phyloP scores from a whole-genome alignment of 768 basidiomycete species.

The Rickenella mellea region DNA sequence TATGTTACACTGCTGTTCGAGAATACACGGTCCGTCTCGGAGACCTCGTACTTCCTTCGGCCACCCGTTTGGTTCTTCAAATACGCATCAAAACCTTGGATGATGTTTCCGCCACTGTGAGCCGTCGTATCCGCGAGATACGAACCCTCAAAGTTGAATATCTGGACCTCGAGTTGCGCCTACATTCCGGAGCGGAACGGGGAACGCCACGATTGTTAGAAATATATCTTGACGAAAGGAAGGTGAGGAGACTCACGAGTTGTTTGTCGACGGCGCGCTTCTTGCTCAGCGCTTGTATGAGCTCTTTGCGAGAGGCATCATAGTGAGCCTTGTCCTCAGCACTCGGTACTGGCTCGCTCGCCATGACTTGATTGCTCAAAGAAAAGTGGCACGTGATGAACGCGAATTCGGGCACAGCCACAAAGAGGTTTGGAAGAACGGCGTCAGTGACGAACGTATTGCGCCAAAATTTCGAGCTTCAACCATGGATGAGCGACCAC shows the following conservation, averaged over 20 bases:
- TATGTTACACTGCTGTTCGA: conserved; percentile 73
- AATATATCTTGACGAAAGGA: not conserved
- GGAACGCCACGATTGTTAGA: not conserved
- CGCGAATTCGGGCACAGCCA: no score
- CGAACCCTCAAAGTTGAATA: conserved; percentile 65
- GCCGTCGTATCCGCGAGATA: conserved; percentile 73
- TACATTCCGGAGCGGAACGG: no score
- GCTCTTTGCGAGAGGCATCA: conserved; percentile 65
- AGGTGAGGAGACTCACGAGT: conserved; percentile 38
- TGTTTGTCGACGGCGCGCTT: conserved; percentile 72
- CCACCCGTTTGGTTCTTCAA: conserved; percentile 66
- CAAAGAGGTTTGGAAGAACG: no score
- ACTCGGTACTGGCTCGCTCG: conserved; percentile 25
- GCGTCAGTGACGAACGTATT: no score
- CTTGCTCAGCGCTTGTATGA: conserved; percentile 62
- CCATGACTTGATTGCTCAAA: no score
- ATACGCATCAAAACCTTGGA: conserved; percentile 81
- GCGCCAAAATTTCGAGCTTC: no score
- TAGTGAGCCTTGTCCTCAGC: conserved; percentile 66
- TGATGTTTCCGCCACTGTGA: conserved; percentile 78
- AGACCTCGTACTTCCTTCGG: conserved; percentile 65
- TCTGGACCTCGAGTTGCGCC: conserved; percentile 72
- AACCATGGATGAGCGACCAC: no score
- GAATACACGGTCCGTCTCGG: conserved; percentile 72
- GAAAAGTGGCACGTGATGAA: no score